These are phyloP conservation scores for Tulasnella calospora DNA, from an alignment of 768 basidiomycete species.

Conservation along the genomic window DNA sequence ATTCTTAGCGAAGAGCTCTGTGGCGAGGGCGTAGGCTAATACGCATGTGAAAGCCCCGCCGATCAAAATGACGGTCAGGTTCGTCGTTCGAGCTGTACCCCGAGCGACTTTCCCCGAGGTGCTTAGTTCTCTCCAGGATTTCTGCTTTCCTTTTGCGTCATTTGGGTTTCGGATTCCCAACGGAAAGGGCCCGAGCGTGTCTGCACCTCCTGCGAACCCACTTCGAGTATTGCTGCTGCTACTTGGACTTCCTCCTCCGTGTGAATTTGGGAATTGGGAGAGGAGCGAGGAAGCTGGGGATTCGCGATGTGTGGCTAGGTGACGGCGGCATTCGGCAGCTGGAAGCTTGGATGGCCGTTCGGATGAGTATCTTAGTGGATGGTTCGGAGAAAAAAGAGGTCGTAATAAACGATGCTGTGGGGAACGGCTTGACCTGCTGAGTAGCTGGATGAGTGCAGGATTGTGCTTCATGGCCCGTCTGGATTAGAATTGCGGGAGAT, in stretches of 20 bases:
- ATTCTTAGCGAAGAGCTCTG: slow-evolving; percentile 83
- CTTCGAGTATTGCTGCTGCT: background rate
- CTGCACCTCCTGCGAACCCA: slow-evolving; percentile 31
- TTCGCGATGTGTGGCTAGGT: slow-evolving; percentile 50
- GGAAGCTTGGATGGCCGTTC: background rate
- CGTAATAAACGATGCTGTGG: background rate
- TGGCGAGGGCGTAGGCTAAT: slow-evolving; percentile 70
- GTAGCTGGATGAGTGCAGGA: background rate
- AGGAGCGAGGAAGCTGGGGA: slow-evolving; percentile 49
- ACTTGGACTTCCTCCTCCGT: background rate
- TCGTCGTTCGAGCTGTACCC: slow-evolving; percentile 48
- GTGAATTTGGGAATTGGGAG: slow-evolving; percentile 55
- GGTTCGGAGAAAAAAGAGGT: background rate
- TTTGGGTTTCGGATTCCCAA: slow-evolving; percentile 59
- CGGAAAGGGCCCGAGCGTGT: slow-evolving; percentile 72
- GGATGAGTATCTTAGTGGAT: background rate
- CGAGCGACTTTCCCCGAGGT: slow-evolving; percentile 66
- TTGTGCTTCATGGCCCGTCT: background rate
- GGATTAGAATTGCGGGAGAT: background rate
- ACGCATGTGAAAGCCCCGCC: slow-evolving; percentile 78
- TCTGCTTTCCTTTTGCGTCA: slow-evolving; percentile 50
- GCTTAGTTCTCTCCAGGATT: slow-evolving; percentile 76
- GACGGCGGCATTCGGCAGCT: slow-evolving; percentile 26
- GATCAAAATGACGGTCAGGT: slow-evolving; percentile 54
- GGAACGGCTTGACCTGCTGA: background rate